Evolutionary conservation across 1,284 basidiomycete species (phyloP).

Genomic region (Ganoderma boninense): DNA sequence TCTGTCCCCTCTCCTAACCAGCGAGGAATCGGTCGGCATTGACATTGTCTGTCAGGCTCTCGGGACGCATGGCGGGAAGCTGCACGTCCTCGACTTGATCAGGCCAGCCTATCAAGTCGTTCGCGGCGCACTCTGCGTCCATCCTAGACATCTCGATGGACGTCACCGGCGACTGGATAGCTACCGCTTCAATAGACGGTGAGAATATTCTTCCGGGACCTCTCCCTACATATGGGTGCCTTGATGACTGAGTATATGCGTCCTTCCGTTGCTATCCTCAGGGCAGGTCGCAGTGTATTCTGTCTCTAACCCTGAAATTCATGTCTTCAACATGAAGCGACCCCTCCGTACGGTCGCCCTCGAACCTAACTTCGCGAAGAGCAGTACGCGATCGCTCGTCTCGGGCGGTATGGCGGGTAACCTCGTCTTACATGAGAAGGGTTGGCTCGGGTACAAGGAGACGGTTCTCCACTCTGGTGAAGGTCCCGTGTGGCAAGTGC

Average conservation of each 20-base stretch:
- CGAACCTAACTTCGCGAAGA: conserved; percentile 91
- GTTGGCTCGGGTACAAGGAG: conserved; percentile 97
- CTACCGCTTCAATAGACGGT: conserved; percentile 96
- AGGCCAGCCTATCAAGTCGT: conserved; percentile 89
- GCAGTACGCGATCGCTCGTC: conserved; percentile 85
- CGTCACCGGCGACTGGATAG: conserved; percentile 88
- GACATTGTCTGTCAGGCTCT: conserved; percentile 62
- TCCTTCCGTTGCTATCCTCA: conserved; percentile 38
- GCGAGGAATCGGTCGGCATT: background rate
- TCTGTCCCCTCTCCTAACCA: conserved; percentile 45
- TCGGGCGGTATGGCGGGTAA: conserved; percentile 94
- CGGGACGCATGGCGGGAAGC: conserved; percentile 92
- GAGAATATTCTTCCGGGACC: conserved; percentile 37
- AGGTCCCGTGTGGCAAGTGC: conserved; percentile 93
- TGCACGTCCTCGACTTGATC: conserved; percentile 87
- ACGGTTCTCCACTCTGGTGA: conserved; percentile 88
- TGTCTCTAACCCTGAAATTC: conserved; percentile 82
- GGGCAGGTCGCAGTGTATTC: conserved; percentile 94
- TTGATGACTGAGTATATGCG: background rate
- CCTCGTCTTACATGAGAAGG: conserved; percentile 90
- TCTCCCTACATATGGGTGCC: background rate
- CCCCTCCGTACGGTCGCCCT: conserved; percentile 92
- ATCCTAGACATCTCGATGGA: conserved; percentile 90
- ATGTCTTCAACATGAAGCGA: conserved; percentile 92
- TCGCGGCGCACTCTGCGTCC: conserved; percentile 92